Evolutionary conservation across 257 asterid species (phyloP), one percentile per base, ranked within the genome.

Genomic region (Apocynum venetum): DNA sequence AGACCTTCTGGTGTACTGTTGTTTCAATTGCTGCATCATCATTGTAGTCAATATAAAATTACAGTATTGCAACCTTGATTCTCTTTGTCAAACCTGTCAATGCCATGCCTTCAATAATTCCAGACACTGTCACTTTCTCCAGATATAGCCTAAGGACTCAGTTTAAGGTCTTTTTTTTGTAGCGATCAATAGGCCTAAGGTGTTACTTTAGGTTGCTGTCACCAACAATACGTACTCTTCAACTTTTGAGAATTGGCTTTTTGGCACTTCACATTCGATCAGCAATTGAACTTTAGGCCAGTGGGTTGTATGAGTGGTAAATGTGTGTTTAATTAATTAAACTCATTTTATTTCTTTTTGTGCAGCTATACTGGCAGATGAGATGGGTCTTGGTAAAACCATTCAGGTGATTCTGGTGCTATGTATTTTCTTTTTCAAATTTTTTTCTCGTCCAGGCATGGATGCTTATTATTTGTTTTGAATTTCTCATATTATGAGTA

Each of bases 351-450:
- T 69, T 77, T 70, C 36, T 56, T 66, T 70, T 2, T 1, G 36
- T 87, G 90, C 98, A 93, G 99, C 98, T 79, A 95, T 95, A 76
- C 85, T 95, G 89, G 99, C 99, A 44, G 99, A 95, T 89, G 99
- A 95, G 90, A 95, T 95, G 99, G 99, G 99, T 77, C 99, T 95
- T 83, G 99, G 99, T 61, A 95, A 95, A 85, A 95, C 99, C 65
- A 90, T 95, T 82, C 99, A 95, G 96, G 98, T 95, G 74, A 74
- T 66, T 78, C 60, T 57, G 8, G 3, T 8, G 31, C 36, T 60
- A 25, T 69, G 56, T 36, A 72, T 17, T 46, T 81, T 57, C 67
- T n/a, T n/a, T n/a, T n/a, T n/a, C n/a, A n/a, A n/a, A n/a, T n/a
- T n/a, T n/a, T 6, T 64, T 19, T 31, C 57, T 43, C 5, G 66